phyloP scores from a whole-genome alignment of 2,329 filamentous ascomycete species.

The Xylariaceae sp. region DNA sequence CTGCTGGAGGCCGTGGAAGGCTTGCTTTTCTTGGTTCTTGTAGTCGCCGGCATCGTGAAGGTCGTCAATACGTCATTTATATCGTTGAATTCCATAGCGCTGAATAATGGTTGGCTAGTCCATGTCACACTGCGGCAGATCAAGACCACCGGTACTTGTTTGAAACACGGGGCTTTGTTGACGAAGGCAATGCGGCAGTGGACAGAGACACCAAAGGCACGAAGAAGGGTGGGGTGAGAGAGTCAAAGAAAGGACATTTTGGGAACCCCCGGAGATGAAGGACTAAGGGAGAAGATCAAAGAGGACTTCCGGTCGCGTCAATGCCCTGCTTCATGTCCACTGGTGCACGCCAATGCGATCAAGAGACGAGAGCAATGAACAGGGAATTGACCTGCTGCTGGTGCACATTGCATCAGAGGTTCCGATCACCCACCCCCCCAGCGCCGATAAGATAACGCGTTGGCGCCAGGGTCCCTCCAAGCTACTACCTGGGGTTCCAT shows the following conservation, averaged over 20 bases:
- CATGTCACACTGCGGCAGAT: conserved; percentile 22
- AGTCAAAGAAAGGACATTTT: conserved; percentile 32
- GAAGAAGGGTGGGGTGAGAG: conserved; percentile 15
- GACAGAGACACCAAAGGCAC: conserved; percentile 15
- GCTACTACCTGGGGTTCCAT: too few species aligned
- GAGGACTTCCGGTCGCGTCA: conserved; percentile 28
- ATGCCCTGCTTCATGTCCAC: conserved; percentile 9
- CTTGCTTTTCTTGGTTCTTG: conserved; percentile 17
- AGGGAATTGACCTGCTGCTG: conserved; percentile 5
- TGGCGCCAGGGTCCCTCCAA: too few species aligned
- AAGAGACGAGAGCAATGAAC: conserved; percentile 19
- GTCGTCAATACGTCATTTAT: conserved; percentile 13
- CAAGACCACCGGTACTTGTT: conserved; percentile 22
- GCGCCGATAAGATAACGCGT: conserved; percentile 17
- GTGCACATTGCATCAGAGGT: conserved; percentile 14
- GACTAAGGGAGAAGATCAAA: conserved; percentile 21
- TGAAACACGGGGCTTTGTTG: conserved; percentile 27
- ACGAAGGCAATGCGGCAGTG: conserved; percentile 8
- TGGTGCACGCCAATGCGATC: conserved; percentile 20
- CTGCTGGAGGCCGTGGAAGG: conserved; percentile 4
- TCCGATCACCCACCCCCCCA: not conserved
- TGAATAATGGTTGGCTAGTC: conserved; percentile 16
- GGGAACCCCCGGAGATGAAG: conserved; percentile 6
- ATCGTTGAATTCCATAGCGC: not conserved
- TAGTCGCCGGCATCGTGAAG: conserved; percentile 24